Base-by-base conservation (phyloP, 73 alveolate species). In the Paramecium tetraurelia region DNA sequence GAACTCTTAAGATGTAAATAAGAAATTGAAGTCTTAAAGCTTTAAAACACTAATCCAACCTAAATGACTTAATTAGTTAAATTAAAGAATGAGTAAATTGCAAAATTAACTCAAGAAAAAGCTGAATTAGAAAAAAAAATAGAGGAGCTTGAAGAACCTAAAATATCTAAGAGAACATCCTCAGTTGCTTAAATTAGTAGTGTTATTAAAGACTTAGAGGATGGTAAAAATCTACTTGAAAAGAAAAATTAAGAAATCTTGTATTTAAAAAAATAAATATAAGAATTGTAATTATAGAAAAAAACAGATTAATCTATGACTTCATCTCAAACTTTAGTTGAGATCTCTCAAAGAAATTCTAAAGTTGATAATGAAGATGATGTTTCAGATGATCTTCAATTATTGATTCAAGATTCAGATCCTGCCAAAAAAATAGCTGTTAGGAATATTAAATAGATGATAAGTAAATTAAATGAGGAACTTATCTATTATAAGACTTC, bases 231-330 rank as follows among this genome's bases (percentile, higher is more conserved):
- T 41, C 20, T 80, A 43, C 20, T 80, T 12, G 72, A 80, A 31
- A 80, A 80, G 48, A 80, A 80, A 63, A 80, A 80, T 80, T 80
- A 80, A 46, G 90, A 80, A 41, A 80, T 80, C 31, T 43, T 80
- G 24, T 3, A 20, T 1, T 80, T 80, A 46, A 80, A 80, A 63
- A 41, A 80, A 41, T 20, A 80, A 46, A 80, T 80, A 27, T 63
- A 63, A 63, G 84, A 63, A 27, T 31, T 63, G 14, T 33, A 31
- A 27, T 10, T 2, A 33, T 33, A 63, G 24, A 63, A 63, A 27
- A 63, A 63, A 33, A 27, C 20, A 63, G 84, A 63, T 27, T 27
- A 63, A 63, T 63, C 12, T 3, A 63, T 20, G 46, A 33, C 46
- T 27, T 63, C 46, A 63, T 63, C 41, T 22, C 6, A 63, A 63